Evolutionary conservation across 1,284 basidiomycete species (phyloP), one percentile per base, ranked within the genome.

Genomic region (Naganishia liquefaciens): DNA sequence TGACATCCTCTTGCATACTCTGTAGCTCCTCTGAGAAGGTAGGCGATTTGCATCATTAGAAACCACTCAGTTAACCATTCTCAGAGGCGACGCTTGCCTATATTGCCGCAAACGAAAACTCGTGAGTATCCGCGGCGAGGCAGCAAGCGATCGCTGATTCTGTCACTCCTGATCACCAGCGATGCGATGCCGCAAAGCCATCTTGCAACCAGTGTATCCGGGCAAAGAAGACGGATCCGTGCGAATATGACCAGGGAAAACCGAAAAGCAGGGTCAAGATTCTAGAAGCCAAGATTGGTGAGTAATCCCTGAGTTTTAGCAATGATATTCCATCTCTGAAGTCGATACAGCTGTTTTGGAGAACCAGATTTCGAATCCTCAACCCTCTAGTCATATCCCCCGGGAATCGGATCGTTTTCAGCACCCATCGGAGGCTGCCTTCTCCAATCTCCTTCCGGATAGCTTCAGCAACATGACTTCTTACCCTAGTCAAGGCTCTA

Each of bases 61-160:
- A 10, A 11, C 28, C 15, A 19, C 13, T 33, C 17, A n/a, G 19
- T 50, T 52, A 33, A 47, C 40, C 43, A 11, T 17, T 15, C 40
- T 2, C 39, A 62, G 64, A 37, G 64, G 71, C 21, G 70, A 72
- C 51, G 72, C 72, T 10, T 72, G 72, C 54, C 58, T 73, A 43
- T 68, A 69, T 9, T 73, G 72, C 40, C 68, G 72, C 5, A 63
- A 66, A n/a, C 69, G 72, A 1, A 68, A 71, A 44, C 71, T 73
- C 15, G 71, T 72, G 61, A 64, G 64, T 71, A 9, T 7, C n/a
- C 49, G 13, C 4, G 4, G 43, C 5, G 21, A 19, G 2, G 7
- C 3, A 6, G 15, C 30, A n/a, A 19, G 42, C 13, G 13, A 47
- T n/a, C 15, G 39, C 39, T n/a, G 30, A n/a, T 51, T 21, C 44